Evolutionary conservation across 2,329 filamentous ascomycete species (phyloP), one percentile per base, ranked within the genome.

Genomic region (Claviceps citrina): DNA sequence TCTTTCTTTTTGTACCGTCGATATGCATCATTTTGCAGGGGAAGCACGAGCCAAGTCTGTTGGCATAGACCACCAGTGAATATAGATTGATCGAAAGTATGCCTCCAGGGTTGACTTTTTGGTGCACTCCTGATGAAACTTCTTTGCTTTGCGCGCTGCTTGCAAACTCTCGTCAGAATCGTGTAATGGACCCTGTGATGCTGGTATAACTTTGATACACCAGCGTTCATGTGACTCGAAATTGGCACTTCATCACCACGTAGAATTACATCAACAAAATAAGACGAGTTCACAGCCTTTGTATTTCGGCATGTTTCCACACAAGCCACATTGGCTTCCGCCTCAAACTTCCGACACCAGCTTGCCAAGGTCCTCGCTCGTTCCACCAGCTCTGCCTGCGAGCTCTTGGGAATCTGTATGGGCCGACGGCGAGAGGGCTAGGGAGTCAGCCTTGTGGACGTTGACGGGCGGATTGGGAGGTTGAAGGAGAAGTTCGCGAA

Each of bases 171-270:
- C 63, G 4, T 58, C 48, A 66, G 47, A 72, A 71, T 4, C 65
- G 61, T 40, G 58, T 62, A 12, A 58, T 43, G 20, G 64, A 57
- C 24, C 54, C 26, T 63, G 53, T 3, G 62, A 57, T 2, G 66
- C 56, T 2, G 69, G 70, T 16, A 73, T 67, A 7, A 67, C 67
- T 27, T 27, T 67, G 63, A 42, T 73, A 70, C 1, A 72, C 61
- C 19, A 74, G 59, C 1, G 69, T 68, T 52, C 71, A 54, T 6
- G 63, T 65, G 1, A 64, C 64, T 22, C 66, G 54, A 36, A 69
- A 58, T 36, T 64, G 60, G 60, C 12, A 73, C 60, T 46, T 69
- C 62, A 46, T 71, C 64, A 18, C 63, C 61, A 31, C 62, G 59
- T 33, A 70, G 48, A 39, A 69, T 60, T 37, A 67, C 54, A 34